These are phyloP conservation scores for Solanum paucissectum DNA, from an alignment of 257 asterid species.

Conservation along the genomic window DNA sequence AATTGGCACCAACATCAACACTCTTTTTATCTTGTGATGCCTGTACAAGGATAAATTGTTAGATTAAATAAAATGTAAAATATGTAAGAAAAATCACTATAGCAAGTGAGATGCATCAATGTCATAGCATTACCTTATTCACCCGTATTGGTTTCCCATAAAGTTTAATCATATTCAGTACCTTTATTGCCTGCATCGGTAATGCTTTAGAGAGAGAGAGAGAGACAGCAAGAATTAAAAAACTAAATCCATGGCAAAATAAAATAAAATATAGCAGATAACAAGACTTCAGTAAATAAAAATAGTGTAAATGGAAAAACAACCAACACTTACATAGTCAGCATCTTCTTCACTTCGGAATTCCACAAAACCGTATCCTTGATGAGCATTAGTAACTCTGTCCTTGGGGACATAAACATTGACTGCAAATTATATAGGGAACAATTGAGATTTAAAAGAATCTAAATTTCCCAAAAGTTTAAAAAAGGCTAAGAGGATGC, in stretches of 20 bases:
- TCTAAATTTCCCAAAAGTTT: background rate
- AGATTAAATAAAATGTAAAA: background rate
- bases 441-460: background rate
- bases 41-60: constrained; percentile 20
- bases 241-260: background rate
- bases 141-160: constrained; percentile 86
- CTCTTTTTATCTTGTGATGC: constrained; percentile 97
- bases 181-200: constrained; percentile 72
- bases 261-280: background rate
- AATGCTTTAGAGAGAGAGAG: background rate
- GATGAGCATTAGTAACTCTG: constrained; percentile 86
- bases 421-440: constrained; percentile 22
- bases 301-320: background rate
- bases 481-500: background rate
- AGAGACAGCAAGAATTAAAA: background rate
- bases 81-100: background rate
- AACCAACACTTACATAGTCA: constrained; percentile 52
- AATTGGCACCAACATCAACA: constrained; percentile 97
- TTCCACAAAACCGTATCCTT: constrained; percentile 93
- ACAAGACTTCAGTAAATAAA: background rate
- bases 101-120: background rate
- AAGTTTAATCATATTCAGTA: constrained; percentile 81
- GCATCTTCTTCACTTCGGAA: constrained; percentile 98
- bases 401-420: constrained; percentile 96
- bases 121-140: constrained; percentile 50